Conservation (phyloP, 257 asterid genomes). For the Solanum tacnaense region DNA sequence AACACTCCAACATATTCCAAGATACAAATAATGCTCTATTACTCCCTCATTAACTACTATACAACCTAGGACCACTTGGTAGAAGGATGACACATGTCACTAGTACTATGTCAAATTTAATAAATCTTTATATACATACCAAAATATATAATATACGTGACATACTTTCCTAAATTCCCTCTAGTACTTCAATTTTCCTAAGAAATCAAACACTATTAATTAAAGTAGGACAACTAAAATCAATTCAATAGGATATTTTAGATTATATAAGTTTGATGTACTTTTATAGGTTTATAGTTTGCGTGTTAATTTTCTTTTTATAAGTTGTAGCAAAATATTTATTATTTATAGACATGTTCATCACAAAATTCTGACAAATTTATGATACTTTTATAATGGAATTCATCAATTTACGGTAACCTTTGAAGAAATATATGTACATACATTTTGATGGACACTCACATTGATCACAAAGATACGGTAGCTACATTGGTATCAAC, state of each 20-base stretch:
- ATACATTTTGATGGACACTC: not conserved
- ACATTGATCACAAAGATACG: not conserved
- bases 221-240: not conserved
- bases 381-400: not conserved
- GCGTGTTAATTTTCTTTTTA: not conserved
- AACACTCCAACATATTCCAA: too few species aligned
- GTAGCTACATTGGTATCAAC: too few species aligned
- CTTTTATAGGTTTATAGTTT: not conserved
- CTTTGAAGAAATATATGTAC: not conserved
- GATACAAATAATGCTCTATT: too few species aligned
- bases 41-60: too few species aligned
- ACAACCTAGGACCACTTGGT: not conserved
- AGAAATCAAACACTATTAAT: not conserved
- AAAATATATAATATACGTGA: not conserved
- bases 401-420: not conserved
- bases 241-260: not conserved
- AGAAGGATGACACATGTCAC: not conserved
- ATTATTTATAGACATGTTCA: not conserved
- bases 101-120: not conserved
- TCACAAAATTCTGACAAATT: not conserved
- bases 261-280: not conserved
- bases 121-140: not conserved
- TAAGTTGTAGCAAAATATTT: not conserved
- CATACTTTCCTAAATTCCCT: not conserved
- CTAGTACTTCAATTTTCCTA: not conserved